phyloP scores from a whole-genome alignment of 768 basidiomycete species.

The Boletus reticulatus region DNA sequence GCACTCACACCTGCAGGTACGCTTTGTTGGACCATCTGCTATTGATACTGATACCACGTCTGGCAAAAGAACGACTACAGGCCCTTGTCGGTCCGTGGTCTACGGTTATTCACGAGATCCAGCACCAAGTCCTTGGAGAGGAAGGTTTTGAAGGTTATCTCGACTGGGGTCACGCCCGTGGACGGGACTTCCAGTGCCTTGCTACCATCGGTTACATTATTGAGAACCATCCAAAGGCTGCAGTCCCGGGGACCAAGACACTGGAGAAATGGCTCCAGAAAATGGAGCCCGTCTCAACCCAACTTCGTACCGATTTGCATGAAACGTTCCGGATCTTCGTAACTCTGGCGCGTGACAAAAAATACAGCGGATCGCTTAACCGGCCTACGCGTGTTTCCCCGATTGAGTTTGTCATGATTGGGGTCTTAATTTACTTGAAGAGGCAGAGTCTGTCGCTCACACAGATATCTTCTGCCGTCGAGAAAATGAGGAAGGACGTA shows the following conservation, averaged over 20 bases:
- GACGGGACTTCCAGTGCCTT: conserved; percentile 46
- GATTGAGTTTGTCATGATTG: conserved; percentile 45
- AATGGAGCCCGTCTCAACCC: conserved; percentile 23
- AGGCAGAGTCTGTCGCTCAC: conserved; percentile 32
- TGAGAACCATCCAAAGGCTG: conserved; percentile 28
- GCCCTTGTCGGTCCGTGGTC: conserved; percentile 49
- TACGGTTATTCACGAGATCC: conserved; percentile 40
- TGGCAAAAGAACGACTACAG: conserved; percentile 43
- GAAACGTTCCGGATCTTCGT: conserved; percentile 37
- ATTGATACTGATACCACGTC: background rate
- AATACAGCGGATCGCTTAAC: conserved; percentile 32
- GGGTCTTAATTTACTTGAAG: conserved; percentile 39
- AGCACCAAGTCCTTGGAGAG: conserved; percentile 35
- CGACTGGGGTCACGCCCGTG: conserved; percentile 43
- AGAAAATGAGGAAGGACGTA: conserved; percentile 37
- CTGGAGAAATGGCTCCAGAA: conserved; percentile 40
- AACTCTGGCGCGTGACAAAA: conserved; percentile 32
- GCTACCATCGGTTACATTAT: conserved; percentile 36
- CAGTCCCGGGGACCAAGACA: conserved; percentile 23
- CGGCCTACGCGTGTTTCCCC: conserved; percentile 39
- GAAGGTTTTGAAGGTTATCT: conserved; percentile 38
- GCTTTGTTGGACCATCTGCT: conserved; percentile 3
- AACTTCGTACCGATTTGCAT: conserved; percentile 27
- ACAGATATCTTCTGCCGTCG: conserved; percentile 44
- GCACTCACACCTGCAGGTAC: conserved; percentile 48